Base-by-base conservation (phyloP, 225 moss, liverwort and hornwort species). In the Bryoerythrophyllum caledonicum region DNA sequence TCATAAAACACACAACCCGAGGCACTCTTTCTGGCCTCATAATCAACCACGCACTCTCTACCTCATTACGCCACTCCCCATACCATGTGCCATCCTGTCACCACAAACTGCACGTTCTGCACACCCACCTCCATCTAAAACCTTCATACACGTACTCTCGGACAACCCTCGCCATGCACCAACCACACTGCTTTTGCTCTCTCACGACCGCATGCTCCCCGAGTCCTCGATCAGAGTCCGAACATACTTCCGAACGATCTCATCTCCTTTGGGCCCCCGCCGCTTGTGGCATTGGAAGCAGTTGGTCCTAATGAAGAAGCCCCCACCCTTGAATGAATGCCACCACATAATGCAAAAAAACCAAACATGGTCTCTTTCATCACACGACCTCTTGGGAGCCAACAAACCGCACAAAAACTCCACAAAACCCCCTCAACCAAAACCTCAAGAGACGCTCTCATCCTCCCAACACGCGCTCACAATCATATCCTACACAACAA, bases 281-380 rank as follows among this genome's bases (percentile, higher is more conserved):
- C 94, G 87, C 80, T 99, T 99, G 85, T 99, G 94, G 82, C 97
- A 99, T 82, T 99, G 97, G 77, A 99, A 99, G 88, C 97, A 99
- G 79, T 95, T 94, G 65, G 97, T 94, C 88, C 97, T 99, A 87
- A 86, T 79, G 82, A 80, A 77, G 82, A 80, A 77, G 82, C 58
- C 82, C 76, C 80, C 70, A 82, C 84, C 83, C 82, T 79, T 78
- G 60, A 77, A 79, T 80, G 62, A 84, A 84, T 83, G 82, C 82
- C 80, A 88, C 79, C 85, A 85, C 40, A 76, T 55, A 76, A 84
- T 85, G 76, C 82, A 85, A 82, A 81, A 7, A 79, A 63, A 27
- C 65, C 84, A 81, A 84, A 84, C 84, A 78, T 57, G 2, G 71
- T 78, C 67, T 81, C 77, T 58, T 74, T 81, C 78, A 84, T 81